A percentile compares a stretch with the other conserved stretches of the same genome.
These are phyloP conservation scores for Aspergillus taichungensis DNA, from an alignment of 495 filamentous ascomycete species.

Conservation along the genomic window DNA sequence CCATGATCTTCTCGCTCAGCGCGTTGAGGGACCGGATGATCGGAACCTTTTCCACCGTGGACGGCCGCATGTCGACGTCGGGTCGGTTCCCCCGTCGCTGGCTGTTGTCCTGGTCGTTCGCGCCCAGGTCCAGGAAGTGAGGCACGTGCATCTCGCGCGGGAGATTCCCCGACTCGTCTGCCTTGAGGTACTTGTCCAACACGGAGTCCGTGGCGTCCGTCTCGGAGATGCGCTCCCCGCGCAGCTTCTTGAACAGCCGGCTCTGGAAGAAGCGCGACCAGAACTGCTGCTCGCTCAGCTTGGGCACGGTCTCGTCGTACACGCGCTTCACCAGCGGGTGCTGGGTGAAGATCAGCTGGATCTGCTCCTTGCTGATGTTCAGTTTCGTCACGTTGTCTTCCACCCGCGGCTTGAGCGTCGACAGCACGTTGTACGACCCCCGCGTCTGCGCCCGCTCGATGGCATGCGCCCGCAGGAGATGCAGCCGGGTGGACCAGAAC, in stretches of 20 bases:
- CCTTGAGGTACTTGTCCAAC: conserved; percentile 75
- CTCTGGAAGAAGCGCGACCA: conserved; percentile 91
- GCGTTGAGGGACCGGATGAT: conserved; percentile 81
- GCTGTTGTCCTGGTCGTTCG: conserved; percentile 85
- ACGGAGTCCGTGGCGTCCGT: conserved; percentile 61
- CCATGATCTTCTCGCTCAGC: conserved; percentile 84
- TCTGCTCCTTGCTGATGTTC: conserved; percentile 84
- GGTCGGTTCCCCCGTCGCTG: conserved; percentile 71
- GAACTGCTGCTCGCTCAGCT: conserved; percentile 68
- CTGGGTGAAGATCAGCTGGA: conserved; percentile 84
- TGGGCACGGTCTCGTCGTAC: conserved; percentile 90
- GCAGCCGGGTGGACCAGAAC: conserved; percentile 85
- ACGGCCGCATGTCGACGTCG: conserved; percentile 79
- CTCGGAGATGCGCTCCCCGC: conserved; percentile 74
- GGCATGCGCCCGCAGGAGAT: conserved; percentile 78
- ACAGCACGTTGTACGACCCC: conserved; percentile 86
- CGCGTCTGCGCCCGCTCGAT: conserved; percentile 78
- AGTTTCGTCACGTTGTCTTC: conserved; percentile 71
- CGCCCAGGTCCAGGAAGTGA: conserved; percentile 82
- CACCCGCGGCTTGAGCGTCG: conserved; percentile 72
- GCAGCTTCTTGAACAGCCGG: conserved; percentile 80
- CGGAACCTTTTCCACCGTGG: conserved; percentile 54
- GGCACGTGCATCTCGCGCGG: conserved; percentile 59
- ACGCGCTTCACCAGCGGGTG: conserved; percentile 85
- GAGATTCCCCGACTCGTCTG: conserved; percentile 48